A percentile compares a stretch with the other conserved stretches of the same genome.
Evolutionary conservation across 352 stramenopile genomes (phyloP).

Genomic region (Phytophthora pseudosyringae): DNA sequence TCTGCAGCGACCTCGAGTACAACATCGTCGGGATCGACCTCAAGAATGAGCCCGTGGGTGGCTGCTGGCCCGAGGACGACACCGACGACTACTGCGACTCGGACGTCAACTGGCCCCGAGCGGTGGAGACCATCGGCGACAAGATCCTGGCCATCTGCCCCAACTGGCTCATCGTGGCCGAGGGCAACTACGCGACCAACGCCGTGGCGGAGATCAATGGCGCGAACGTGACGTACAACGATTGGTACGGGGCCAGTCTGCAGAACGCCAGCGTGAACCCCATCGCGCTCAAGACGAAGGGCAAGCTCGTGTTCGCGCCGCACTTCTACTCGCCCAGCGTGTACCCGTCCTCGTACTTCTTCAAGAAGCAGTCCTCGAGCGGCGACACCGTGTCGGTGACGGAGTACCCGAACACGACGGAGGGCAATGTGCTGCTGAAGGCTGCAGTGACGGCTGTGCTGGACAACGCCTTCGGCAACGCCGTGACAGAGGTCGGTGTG

Average conservation of each 20-base stretch:
- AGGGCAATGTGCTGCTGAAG: conserved; percentile 63
- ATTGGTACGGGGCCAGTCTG: conserved; percentile 86
- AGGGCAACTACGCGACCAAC: conserved; percentile 64
- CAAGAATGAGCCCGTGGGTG: conserved; percentile 82
- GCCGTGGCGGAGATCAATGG: conserved; percentile 58
- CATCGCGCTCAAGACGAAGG: conserved; percentile 55
- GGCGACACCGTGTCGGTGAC: conserved; percentile 47
- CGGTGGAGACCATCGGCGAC: conserved; percentile 67
- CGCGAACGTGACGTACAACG: conserved; percentile 73
- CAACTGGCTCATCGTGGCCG: conserved; percentile 81
- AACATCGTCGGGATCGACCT: conserved; percentile 87
- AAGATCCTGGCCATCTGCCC: conserved; percentile 73
- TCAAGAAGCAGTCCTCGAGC: conserved; percentile 58
- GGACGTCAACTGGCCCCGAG: conserved; percentile 73
- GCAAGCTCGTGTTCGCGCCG: conserved; percentile 83
- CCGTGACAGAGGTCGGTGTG: conserved; percentile 50
- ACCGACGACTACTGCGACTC: conserved; percentile 58
- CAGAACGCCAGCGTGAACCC: conserved; percentile 78
- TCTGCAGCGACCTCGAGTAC: conserved; percentile 83
- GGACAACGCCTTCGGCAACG: conserved; percentile 71
- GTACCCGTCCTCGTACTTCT: conserved; percentile 81
- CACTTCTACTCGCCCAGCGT: conserved; percentile 87
- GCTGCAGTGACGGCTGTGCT: conserved; percentile 62
- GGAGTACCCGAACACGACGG: conserved; percentile 72
- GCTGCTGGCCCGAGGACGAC: conserved; percentile 74